Percentiles rank a stretch among this genome's conserved stretches.
phyloP scores from a whole-genome alignment of 2,329 filamentous ascomycete genomes.

The Nigrospora sphaerica region DNA sequence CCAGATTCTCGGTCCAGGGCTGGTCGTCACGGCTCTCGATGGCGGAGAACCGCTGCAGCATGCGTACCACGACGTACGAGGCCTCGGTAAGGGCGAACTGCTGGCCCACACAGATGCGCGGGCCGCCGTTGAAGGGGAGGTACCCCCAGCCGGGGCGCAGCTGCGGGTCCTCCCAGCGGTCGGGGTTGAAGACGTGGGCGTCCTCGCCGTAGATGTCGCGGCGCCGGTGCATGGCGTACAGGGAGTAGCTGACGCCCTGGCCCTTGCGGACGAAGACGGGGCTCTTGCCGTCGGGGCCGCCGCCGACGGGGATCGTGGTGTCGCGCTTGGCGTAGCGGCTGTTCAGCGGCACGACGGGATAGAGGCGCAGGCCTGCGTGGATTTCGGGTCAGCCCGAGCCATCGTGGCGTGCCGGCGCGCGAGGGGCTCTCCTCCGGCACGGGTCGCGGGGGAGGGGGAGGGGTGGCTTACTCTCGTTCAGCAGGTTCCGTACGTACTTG shows the following conservation, averaged over 20 bases:
- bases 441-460: not conserved
- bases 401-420: not conserved
- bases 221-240: slow-evolving; percentile 24
- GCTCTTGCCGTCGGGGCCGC: slow-evolving; percentile 31
- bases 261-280: slow-evolving; percentile 39
- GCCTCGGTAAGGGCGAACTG: slow-evolving; percentile 10
- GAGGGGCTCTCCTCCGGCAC: not conserved
- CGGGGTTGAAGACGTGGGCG: slow-evolving; percentile 8
- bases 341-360: not conserved
- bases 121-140: slow-evolving; percentile 26
- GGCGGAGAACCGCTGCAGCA: slow-evolving; percentile 8
- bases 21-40: slow-evolving; percentile 3
- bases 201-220: slow-evolving; percentile 18
- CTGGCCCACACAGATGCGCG: slow-evolving; percentile 22
- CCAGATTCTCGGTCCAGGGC: too few species aligned
- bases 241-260: slow-evolving; percentile 26
- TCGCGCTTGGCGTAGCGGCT: slow-evolving; percentile 1
- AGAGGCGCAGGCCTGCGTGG: not conserved
- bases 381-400: too few species aligned
- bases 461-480: not conserved
- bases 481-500: not conserved
- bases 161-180: slow-evolving; percentile 7
- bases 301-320: slow-evolving; percentile 38
- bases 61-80: slow-evolving; percentile 7
- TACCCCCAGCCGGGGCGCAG: slow-evolving; percentile 21